Evolutionary conservation across 164 flowering plant genomes (phyloP).

Genomic region (Annona squamosa): DNA sequence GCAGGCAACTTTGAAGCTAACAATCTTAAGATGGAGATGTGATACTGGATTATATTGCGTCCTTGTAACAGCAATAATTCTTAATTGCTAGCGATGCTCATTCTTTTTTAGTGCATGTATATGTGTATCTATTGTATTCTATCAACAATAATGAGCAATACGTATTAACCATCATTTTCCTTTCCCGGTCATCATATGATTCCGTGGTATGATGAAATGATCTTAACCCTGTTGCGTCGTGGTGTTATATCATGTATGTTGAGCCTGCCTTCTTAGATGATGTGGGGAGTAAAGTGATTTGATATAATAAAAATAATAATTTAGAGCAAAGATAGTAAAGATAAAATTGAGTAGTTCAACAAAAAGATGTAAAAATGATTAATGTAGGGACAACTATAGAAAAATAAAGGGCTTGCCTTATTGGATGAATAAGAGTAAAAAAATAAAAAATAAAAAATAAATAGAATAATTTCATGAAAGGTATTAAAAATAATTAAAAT

Average conservation of each 20-base stretch:
- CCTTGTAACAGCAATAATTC: conserved; percentile 10
- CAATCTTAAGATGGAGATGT: conserved; percentile 52
- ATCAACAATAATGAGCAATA: neutral
- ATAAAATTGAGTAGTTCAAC: too few species aligned
- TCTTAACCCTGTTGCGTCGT: neutral
- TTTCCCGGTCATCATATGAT: neutral
- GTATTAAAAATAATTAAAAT: too few species aligned
- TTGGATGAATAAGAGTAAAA: too few species aligned
- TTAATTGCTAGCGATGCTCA: conserved; percentile 7
- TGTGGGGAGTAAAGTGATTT: too few species aligned
- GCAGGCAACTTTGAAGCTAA: conserved; percentile 11
- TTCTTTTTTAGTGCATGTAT: conserved; percentile 7
- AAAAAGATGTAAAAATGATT: too few species aligned
- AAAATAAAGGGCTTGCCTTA: too few species aligned
- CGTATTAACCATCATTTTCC: conserved; percentile 1
- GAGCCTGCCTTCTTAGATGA: too few species aligned
- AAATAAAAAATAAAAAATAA: too few species aligned
- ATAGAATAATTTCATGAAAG: too few species aligned
- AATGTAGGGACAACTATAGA: too few species aligned
- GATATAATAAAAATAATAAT: too few species aligned
- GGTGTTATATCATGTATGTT: neutral
- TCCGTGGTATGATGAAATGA: neutral
- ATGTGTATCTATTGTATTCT: conserved; percentile 1
- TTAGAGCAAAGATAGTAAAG: too few species aligned
- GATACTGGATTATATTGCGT: conserved; percentile 2